These are phyloP conservation scores for Borealophlyctis nickersoniae DNA, from an alignment of 192 early-diverging fungal species.

Conservation along the genomic window DNA sequence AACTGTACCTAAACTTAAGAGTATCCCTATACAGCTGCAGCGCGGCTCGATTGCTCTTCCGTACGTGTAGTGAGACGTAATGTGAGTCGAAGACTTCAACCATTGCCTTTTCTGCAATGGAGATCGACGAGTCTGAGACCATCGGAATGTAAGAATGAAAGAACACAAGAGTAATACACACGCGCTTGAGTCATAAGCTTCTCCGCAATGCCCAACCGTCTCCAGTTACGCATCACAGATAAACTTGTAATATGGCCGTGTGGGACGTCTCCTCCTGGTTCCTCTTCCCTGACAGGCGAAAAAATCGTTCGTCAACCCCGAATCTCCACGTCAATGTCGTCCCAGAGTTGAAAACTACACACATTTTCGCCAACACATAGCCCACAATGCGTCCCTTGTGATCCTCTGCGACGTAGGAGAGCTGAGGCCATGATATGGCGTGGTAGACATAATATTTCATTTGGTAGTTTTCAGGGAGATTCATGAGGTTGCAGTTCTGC, in stretches of 20 bases:
- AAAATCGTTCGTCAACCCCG: no score
- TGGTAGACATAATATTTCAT: slow-evolving; percentile 93
- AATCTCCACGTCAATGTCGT: no score
- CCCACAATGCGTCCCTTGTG: slow-evolving; percentile 89
- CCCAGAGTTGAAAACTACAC: slow-evolving; percentile 18
- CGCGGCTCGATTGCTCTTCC: slow-evolving; percentile 92
- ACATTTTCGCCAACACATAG: slow-evolving; percentile 98
- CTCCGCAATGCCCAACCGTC: slow-evolving; percentile 93
- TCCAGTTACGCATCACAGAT: slow-evolving; percentile 94
- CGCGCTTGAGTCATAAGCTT: slow-evolving; percentile 93
- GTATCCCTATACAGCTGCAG: slow-evolving; percentile 89
- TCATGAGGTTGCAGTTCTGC: slow-evolving; percentile 96
- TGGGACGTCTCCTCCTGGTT: slow-evolving; percentile 48
- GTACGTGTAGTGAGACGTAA: slow-evolving; percentile 90
- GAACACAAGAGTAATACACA: slow-evolving; percentile 35
- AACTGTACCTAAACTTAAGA: slow-evolving; percentile 74
- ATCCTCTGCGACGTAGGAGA: slow-evolving; percentile 94
- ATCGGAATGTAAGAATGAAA: slow-evolving; percentile 5
- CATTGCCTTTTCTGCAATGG: slow-evolving; percentile 71
- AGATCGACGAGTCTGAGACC: background rate
- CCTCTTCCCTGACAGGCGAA: slow-evolving; percentile 73
- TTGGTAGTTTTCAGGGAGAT: slow-evolving; percentile 99
- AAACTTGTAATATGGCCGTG: slow-evolving; percentile 98
- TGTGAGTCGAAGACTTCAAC: slow-evolving; percentile 81
- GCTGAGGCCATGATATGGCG: slow-evolving; percentile 59